A percentile compares a stretch with the other conserved stretches of the same genome.
phyloP scores from a whole-genome alignment of 805 yeast species.

The Kurtzmaniella cleridarum region DNA sequence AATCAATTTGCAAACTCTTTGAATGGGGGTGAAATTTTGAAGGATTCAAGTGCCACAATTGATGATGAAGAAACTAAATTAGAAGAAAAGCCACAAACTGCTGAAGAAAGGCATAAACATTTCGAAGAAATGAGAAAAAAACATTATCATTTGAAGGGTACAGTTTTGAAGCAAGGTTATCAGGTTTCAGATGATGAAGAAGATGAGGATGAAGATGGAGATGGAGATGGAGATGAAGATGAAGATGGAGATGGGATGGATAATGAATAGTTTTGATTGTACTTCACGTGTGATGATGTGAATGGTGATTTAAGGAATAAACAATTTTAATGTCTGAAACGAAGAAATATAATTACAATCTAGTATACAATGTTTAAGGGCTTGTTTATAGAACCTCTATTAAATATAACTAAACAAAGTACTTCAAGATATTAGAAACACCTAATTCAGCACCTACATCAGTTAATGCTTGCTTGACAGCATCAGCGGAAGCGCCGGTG shows the following conservation, averaged over 20 bases:
- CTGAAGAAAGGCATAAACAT: slow-evolving; percentile 57
- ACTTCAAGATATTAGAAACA: slow-evolving; percentile 47
- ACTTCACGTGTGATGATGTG: no score
- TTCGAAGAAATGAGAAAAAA: slow-evolving; percentile 77
- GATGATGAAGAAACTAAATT: slow-evolving; percentile 36
- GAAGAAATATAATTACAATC: no score
- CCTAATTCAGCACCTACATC: slow-evolving; percentile 51
- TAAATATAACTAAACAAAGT: slow-evolving; percentile 26
- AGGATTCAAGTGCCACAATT: slow-evolving; percentile 19
- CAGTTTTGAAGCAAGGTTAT: slow-evolving; percentile 36
- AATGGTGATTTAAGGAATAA: no score
- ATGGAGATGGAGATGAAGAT: no score
- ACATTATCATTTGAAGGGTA: slow-evolving; percentile 64
- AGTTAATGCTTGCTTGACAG: slow-evolving; percentile 54
- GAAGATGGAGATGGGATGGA: no score
- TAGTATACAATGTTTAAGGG: no score
- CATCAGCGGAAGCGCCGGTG: slow-evolving; percentile 48
- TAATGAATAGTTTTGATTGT: no score
- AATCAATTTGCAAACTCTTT: slow-evolving; percentile 4
- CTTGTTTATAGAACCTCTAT: background rate
- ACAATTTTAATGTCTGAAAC: no score
- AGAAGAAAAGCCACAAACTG: slow-evolving; percentile 32
- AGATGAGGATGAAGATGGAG: slow-evolving; percentile 5
- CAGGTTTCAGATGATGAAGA: slow-evolving; percentile 22
- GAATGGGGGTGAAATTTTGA: slow-evolving; percentile 39